Base-by-base conservation (phyloP, 2,329 filamentous ascomycete species). In the Alternaria gansuensis region DNA sequence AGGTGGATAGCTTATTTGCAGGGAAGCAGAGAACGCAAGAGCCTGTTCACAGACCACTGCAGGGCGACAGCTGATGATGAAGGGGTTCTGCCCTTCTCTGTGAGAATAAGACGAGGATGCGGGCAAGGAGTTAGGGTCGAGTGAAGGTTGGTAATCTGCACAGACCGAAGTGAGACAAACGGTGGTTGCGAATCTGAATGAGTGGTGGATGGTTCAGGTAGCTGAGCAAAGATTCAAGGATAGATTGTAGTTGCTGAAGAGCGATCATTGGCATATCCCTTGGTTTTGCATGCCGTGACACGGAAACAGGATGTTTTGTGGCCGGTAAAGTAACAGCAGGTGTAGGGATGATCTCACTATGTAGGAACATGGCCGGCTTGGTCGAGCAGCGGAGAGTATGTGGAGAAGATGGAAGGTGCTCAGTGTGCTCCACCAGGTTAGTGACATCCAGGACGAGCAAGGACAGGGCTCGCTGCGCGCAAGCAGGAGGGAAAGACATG, bases 351-450 rank as follows among this genome's bases (percentile, higher is more conserved):
- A 65, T 68, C 70, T 71, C 64, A 63, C 63, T 67, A 67, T 65
- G 67, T 72, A 74, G 67, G 69, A 69, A 65, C 68, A 68, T 63
- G 65, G 63, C 65, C 60, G 57, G 65, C 64, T 63, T 69, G 68
- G 65, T 73, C 64, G 63, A 64, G 59, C 62, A 70, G 67, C 66
- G 68, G 65, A 72, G 69, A 70, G 71, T 67, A 69, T 75, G 74
- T 77, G 75, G 73, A 75, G 73, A 73, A 64, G 67, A 67, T 65
- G 69, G 68, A 71, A 68, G 70, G 71, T 73, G 72, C 69, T 66
- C 70, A 68, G 67, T 67, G 69, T 67, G 66, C 70, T 64, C 64
- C 69, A 67, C 67, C 64, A 63, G 60, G 61, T 62, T 65, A 69
- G 67, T 67, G 62, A 62, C 65, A 63, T 64, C 52, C 57, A 66